phyloP scores from a whole-genome alignment of 2,329 filamentous ascomycete genomes.

The Fusarium albidum region DNA sequence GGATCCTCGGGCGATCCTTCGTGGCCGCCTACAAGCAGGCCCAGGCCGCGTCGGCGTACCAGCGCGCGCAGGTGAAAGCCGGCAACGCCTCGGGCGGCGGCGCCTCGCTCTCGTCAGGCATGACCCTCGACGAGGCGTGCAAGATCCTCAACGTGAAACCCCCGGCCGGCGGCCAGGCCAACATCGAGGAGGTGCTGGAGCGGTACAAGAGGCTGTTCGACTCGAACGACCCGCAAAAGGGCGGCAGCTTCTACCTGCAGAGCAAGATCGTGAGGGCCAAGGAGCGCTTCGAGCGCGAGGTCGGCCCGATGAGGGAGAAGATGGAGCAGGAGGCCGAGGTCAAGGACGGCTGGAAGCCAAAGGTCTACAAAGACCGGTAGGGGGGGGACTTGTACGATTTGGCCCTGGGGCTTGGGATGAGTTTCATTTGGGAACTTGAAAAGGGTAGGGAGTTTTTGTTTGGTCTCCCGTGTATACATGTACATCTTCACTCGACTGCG shows the following conservation, averaged over 20 bases:
- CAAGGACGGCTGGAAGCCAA: conserved; percentile 90
- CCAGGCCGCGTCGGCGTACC: conserved; percentile 83
- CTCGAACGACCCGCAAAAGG: conserved; percentile 91
- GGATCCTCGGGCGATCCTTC: conserved; percentile 93
- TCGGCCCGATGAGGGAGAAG: conserved; percentile 75
- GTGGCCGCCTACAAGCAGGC: conserved; percentile 96
- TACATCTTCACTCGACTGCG: conserved; percentile 63
- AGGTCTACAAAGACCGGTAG: conserved; percentile 88
- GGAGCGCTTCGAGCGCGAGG: conserved; percentile 90
- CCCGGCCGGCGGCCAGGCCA: conserved; percentile 74
- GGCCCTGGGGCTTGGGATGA: conserved; percentile 12
- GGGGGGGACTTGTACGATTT: conserved; percentile 34
- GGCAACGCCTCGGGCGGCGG: conserved; percentile 64
- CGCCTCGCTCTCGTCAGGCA: conserved; percentile 69
- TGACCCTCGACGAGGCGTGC: conserved; percentile 96
- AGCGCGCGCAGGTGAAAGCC: conserved; percentile 72
- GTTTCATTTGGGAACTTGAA: conserved; percentile 2
- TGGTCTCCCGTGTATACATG: conserved; percentile 48
- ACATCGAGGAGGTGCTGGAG: conserved; percentile 80
- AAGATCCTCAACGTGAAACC: conserved; percentile 96
- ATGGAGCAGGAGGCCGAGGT: conserved; percentile 79
- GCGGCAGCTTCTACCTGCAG: conserved; percentile 97
- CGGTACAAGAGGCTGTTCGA: conserved; percentile 97
- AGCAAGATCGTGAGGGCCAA: conserved; percentile 94
- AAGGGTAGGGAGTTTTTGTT: conserved; percentile 19